phyloP scores from a whole-genome alignment of 2,329 filamentous ascomycete species.

The Aureobasidium uvarum region DNA sequence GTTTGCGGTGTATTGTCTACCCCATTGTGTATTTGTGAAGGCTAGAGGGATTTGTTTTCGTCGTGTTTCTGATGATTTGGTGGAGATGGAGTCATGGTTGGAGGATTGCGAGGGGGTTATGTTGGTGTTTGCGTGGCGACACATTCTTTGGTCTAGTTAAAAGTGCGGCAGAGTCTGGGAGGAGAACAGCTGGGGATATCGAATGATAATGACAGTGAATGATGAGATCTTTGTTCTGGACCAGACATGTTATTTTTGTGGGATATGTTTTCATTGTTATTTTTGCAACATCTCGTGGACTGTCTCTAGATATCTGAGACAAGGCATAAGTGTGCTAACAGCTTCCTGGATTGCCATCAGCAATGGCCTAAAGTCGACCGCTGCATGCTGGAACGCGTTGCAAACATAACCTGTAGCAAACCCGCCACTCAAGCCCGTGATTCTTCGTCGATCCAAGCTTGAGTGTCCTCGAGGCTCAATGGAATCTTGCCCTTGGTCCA shows the following conservation, averaged over 20 bases:
- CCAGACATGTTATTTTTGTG: not conserved
- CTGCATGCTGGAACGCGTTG: not conserved
- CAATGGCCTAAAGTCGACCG: not conserved
- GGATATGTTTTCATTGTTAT: not conserved
- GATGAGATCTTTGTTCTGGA: not conserved
- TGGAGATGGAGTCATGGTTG: not conserved
- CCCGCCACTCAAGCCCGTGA: not conserved
- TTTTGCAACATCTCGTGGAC: not conserved
- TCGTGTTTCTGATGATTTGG: not conserved
- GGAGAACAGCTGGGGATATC: no score
- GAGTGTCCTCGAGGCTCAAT: conserved; percentile 58
- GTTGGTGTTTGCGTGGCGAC: conserved; percentile 12
- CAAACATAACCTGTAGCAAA: not conserved
- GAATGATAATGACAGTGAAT: not conserved
- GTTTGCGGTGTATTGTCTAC: conserved; percentile 7
- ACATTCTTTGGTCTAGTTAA: no score
- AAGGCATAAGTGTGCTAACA: not conserved
- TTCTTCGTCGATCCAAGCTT: conserved; percentile 56
- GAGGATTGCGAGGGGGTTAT: not conserved
- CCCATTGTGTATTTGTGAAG: conserved; percentile 20
- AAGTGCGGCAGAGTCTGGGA: no score
- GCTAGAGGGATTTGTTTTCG: conserved; percentile 14
- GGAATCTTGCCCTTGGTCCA: conserved; percentile 54
- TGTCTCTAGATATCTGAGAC: conserved; percentile 2
- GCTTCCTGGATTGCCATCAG: not conserved